phyloP scores from a whole-genome alignment of 352 stramenopile species.

The Phytophthora syringae region DNA sequence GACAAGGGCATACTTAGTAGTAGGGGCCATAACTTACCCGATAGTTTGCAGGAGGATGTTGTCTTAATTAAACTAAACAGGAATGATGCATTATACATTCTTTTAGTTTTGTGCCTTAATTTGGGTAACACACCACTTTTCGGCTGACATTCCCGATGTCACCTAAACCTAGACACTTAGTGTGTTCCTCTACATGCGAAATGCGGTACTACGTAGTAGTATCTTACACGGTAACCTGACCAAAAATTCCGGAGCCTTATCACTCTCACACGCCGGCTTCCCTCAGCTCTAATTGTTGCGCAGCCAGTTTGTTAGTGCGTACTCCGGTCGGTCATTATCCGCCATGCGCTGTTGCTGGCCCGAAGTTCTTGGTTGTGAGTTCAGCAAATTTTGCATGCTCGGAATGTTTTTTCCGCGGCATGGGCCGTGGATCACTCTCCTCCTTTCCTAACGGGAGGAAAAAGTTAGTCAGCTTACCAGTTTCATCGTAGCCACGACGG shows the following conservation, averaged over 20 bases:
- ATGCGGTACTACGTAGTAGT: too few species aligned
- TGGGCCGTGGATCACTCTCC: slow-evolving; percentile 30
- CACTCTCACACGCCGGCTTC: not conserved
- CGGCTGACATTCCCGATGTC: too few species aligned
- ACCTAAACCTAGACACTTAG: too few species aligned
- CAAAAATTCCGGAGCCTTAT: slow-evolving; percentile 12
- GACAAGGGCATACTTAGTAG: too few species aligned
- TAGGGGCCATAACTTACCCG: too few species aligned
- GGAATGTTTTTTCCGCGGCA: slow-evolving; percentile 48
- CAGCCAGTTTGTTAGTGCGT: slow-evolving; percentile 73
- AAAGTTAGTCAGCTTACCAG: slow-evolving; percentile 79
- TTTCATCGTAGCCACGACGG: slow-evolving; percentile 77
- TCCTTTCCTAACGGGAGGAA: slow-evolving; percentile 63
- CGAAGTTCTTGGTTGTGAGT: slow-evolving; percentile 36
- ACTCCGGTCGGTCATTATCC: slow-evolving; percentile 55
- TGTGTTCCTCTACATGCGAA: too few species aligned
- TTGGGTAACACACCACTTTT: too few species aligned
- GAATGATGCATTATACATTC: too few species aligned
- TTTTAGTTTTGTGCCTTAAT: too few species aligned
- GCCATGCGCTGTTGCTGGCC: slow-evolving; percentile 34
- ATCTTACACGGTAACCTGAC: slow-evolving; percentile 32
- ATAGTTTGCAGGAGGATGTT: too few species aligned
- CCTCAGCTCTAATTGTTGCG: slow-evolving; percentile 42
- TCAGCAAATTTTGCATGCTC: slow-evolving; percentile 63
- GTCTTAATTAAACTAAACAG: too few species aligned